Conservation (phyloP, 805 yeast genomes). For the Jamesozyma rosinii region DNA sequence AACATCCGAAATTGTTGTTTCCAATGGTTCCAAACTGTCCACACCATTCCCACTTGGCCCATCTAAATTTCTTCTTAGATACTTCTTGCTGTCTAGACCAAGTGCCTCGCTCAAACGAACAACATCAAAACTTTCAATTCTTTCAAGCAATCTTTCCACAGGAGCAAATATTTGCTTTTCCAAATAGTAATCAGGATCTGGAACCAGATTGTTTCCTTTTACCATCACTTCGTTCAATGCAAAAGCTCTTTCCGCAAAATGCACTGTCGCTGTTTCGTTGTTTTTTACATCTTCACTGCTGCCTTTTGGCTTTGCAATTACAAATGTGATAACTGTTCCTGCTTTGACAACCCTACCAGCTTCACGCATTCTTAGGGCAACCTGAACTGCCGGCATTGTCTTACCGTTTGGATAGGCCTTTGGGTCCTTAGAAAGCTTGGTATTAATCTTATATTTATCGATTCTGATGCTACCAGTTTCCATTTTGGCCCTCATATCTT, state of each 20-base stretch:
- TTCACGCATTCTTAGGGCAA: slow-evolving; percentile 71
- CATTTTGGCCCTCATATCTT: slow-evolving; percentile 47
- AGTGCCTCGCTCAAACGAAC: slow-evolving; percentile 66
- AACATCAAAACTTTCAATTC: slow-evolving; percentile 79
- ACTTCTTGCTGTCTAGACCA: slow-evolving; percentile 67
- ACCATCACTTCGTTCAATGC: slow-evolving; percentile 64
- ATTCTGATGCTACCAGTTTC: slow-evolving; percentile 53
- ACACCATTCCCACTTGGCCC: slow-evolving; percentile 21
- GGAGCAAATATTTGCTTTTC: slow-evolving; percentile 88
- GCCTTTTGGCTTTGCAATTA: slow-evolving; percentile 48
- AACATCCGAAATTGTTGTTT: slow-evolving; percentile 67
- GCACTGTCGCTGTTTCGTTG: slow-evolving; percentile 4
- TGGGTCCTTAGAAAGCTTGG: slow-evolving; percentile 86
- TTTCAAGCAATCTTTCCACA: slow-evolving; percentile 74
- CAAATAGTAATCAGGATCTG: slow-evolving; percentile 72
- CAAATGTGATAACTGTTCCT: slow-evolving; percentile 82
- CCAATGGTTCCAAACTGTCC: slow-evolving; percentile 59
- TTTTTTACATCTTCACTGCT: slow-evolving; percentile 28
- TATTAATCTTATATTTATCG: slow-evolving; percentile 68
- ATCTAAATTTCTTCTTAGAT: slow-evolving; percentile 33
- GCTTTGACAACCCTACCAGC: slow-evolving; percentile 82
- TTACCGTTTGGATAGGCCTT: slow-evolving; percentile 71
- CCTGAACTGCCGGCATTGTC: slow-evolving; percentile 81
- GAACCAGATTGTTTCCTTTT: slow-evolving; percentile 42
- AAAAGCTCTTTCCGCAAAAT: slow-evolving; percentile 71